phyloP scores from a whole-genome alignment of 192 early-diverging fungal species.

The Backusella mclennaniae region DNA sequence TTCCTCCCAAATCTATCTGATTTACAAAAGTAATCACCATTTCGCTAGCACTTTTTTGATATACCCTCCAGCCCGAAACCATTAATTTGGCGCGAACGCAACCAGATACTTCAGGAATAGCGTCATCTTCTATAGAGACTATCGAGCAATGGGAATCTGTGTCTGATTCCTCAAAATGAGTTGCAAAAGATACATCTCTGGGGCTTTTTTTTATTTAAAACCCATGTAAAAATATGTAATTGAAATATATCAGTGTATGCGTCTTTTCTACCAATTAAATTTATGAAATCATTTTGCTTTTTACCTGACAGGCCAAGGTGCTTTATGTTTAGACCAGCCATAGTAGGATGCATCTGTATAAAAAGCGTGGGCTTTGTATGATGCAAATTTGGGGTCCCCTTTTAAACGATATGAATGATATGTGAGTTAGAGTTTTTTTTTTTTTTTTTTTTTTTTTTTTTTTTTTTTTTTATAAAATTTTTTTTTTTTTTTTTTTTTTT shows the following conservation, averaged over 20 bases:
- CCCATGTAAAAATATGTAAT: background rate
- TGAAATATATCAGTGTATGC: background rate
- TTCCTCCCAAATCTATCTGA: slow-evolving; percentile 52
- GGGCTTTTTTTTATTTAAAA: slow-evolving; percentile 23
- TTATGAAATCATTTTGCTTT: background rate
- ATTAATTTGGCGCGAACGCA: slow-evolving; percentile 48
- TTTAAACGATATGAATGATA: background rate
- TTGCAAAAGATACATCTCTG: slow-evolving; percentile 42
- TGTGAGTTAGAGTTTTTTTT: no score
- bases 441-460: no score
- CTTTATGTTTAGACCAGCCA: slow-evolving; percentile 30
- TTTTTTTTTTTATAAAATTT: no score
- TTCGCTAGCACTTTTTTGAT: slow-evolving; percentile 27
- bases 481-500: no score
- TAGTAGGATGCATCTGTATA: slow-evolving; percentile 26
- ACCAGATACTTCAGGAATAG: slow-evolving; percentile 44
- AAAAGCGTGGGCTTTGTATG: slow-evolving; percentile 21
- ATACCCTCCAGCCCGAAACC: slow-evolving; percentile 50
- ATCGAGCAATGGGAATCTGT: slow-evolving; percentile 35
- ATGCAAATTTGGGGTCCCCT: slow-evolving; percentile 38
- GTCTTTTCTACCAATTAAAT: background rate
- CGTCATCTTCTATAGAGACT: slow-evolving; percentile 45
- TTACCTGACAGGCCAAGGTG: slow-evolving; percentile 37
- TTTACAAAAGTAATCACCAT: slow-evolving; percentile 41
- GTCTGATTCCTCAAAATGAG: slow-evolving; percentile 21